Percentiles rank a stretch among this genome's conserved stretches.
These are phyloP conservation scores for Pleurotus salmoneostramineus DNA, from an alignment of 768 basidiomycete genomes.

Conservation along the genomic window DNA sequence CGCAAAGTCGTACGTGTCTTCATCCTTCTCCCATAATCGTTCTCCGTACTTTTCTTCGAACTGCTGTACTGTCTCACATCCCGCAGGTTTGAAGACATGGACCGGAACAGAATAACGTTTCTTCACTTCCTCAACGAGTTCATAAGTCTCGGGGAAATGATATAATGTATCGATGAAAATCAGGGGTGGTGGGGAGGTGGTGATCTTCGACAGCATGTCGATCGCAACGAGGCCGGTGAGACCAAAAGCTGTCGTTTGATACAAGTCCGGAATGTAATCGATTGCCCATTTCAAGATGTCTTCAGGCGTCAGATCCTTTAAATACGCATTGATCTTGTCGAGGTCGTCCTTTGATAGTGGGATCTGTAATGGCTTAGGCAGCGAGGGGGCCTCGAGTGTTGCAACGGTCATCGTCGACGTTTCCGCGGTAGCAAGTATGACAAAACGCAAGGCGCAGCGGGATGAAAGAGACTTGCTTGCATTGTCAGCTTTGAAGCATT, in stretches of 20 bases:
- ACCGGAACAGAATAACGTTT: conserved; percentile 68
- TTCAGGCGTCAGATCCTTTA: conserved; percentile 70
- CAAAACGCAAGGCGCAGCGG: no score
- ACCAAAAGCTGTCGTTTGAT: conserved; percentile 96
- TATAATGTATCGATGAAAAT: conserved; percentile 97
- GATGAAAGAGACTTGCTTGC: not conserved
- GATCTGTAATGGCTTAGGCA: conserved; percentile 44
- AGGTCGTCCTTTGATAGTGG: conserved; percentile 61
- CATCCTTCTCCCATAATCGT: conserved; percentile 84
- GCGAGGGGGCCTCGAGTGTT: conserved; percentile 3
- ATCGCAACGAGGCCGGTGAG: conserved; percentile 91
- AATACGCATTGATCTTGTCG: conserved; percentile 66
- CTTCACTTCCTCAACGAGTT: conserved; percentile 81
- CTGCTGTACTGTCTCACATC: conserved; percentile 58
- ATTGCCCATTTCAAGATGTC: conserved; percentile 87
- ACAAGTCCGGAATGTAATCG: conserved; percentile 70
- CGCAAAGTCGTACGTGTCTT: conserved; percentile 82
- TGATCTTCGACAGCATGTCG: conserved; percentile 90
- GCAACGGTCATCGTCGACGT: not conserved
- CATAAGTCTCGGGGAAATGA: conserved; percentile 92
- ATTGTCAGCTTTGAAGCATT: no score
- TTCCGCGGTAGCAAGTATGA: not conserved
- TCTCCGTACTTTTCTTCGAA: conserved; percentile 82
- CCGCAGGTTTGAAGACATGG: conserved; percentile 76
- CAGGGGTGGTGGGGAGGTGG: conserved; percentile 65